Evolutionary conservation across 1,139 yeast genomes (phyloP), one percentile per base, ranked within the genome.

Genomic region (Blastobotrys petasosporus): DNA sequence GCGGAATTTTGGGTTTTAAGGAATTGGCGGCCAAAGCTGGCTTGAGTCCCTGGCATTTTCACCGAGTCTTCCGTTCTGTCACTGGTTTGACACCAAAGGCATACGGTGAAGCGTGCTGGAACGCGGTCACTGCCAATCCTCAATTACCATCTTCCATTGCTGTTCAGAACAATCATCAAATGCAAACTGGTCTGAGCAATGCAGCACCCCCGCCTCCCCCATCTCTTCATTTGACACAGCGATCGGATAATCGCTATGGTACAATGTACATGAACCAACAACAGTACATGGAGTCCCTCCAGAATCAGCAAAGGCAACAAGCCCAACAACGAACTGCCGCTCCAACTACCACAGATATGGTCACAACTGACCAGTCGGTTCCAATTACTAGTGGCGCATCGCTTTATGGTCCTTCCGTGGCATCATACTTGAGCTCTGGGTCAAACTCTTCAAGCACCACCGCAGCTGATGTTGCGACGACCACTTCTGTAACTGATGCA

Each of bases 41-140:
- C 54, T 73, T 86, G 49, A 78, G 86, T 20, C 94, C 95, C n/a
- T 86, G 95, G 95, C 95, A 86, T 66, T 86, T 86, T 65, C 95
- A 86, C 68, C 71, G 95, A 46, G 95, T 86, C 32, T 86, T 86
- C 69, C 82, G 87, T 64, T 77, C 83, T 36, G 87, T 86, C 48
- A 84, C 94, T 12, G 90, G 92, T 1, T 73, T 85, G 51, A 86
- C 95, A 0, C 95, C 95, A 32, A 85, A 86, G 68, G 83, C 86
- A 5, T 86, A 86, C 58, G 95, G 95, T 44, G 95, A 86, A 60
- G 82, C 82, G 54, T 85, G 95, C 63, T 83, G 86, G 77, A 85
- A 81, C 55, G 82, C 70, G 52, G 73, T 83, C 55, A 79, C 61
- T 23, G 43, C 57, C 7, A 51, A 52, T 39, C 58, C 59, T 16